Conservation (phyloP, 176 grass and related monocot genomes). For the Zizania latifolia region DNA sequence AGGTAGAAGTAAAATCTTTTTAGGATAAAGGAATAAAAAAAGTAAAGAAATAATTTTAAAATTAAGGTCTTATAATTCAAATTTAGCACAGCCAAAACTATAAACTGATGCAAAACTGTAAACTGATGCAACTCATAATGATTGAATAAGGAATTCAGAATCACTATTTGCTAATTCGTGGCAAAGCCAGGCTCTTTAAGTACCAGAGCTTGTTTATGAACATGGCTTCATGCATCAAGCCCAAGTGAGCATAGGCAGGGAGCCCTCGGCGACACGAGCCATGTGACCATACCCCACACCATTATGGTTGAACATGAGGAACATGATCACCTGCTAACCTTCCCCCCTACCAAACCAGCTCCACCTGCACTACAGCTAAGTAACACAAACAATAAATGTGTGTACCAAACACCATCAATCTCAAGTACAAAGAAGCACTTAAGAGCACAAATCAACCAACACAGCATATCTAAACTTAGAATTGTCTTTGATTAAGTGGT, state of each 20-base stretch:
- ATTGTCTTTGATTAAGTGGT: conserved; percentile 32
- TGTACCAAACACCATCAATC: conserved; percentile 6
- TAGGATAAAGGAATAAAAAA: too few relatives aligned
- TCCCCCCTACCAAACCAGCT: background rate
- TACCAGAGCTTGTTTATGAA: background rate
- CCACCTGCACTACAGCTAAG: conserved; percentile 8
- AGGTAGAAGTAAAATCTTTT: too few relatives aligned
- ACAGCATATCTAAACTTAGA: background rate
- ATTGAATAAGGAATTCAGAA: too few relatives aligned
- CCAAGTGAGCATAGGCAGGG: too few relatives aligned
- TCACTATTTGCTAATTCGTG: too few relatives aligned
- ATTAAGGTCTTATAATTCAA: too few relatives aligned
- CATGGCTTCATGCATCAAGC: background rate
- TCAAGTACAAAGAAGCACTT: conserved; percentile 7
- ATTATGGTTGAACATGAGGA: background rate
- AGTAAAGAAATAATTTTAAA: too few relatives aligned
- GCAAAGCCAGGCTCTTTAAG: too few relatives aligned
- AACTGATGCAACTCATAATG: background rate
- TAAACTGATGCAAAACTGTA: background rate
- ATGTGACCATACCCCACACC: conserved; percentile 28
- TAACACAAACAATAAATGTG: background rate
- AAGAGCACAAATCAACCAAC: background rate
- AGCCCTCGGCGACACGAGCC: background rate
- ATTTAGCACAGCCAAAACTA: too few relatives aligned
- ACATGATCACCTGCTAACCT: background rate